Conservation (phyloP, 495 filamentous ascomycete species). For the Hypoxylon intermedium region DNA sequence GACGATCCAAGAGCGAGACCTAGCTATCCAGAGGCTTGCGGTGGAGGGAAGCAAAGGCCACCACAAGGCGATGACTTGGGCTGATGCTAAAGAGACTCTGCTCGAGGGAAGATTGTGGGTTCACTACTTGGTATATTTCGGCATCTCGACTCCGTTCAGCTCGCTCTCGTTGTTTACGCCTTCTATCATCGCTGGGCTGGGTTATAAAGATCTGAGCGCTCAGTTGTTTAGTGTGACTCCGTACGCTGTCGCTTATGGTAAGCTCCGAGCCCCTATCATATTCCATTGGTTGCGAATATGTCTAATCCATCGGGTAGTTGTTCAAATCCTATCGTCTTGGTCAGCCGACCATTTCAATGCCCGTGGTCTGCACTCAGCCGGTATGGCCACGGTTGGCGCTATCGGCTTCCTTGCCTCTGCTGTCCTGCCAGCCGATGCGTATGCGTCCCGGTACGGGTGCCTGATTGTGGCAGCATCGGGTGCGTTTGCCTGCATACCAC, state of each 20-base stretch:
- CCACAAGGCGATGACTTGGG: constrained; percentile 74
- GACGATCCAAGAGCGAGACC: constrained; percentile 65
- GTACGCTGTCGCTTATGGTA: constrained; percentile 72
- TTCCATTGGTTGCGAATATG: not conserved
- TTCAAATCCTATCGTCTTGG: constrained; percentile 63
- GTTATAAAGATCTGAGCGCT: constrained; percentile 68
- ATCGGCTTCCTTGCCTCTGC: constrained; percentile 72
- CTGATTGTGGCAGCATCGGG: constrained; percentile 71
- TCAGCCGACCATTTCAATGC: constrained; percentile 74
- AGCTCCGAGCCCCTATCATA: not conserved
- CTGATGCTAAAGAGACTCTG: constrained; percentile 71
- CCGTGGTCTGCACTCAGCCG: constrained; percentile 65
- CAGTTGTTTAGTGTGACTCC: constrained; percentile 84
- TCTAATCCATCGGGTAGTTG: constrained; percentile 43
- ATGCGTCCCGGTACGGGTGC: constrained; percentile 68
- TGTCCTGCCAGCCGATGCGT: constrained; percentile 65
- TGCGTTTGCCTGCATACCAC: constrained; percentile 62
- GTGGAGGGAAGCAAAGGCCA: constrained; percentile 59
- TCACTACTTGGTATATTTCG: constrained; percentile 73
- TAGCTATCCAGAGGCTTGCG: constrained; percentile 69
- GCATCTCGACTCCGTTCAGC: constrained; percentile 67
- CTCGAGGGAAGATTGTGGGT: constrained; percentile 78
- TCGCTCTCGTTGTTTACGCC: constrained; percentile 84
- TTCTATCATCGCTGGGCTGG: constrained; percentile 75
- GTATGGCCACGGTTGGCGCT: constrained; percentile 65